Evolutionary conservation across 2,329 filamentous ascomycete genomes (phyloP), one percentile per base, ranked within the genome.

Genomic region (Epichloe bromicola): DNA sequence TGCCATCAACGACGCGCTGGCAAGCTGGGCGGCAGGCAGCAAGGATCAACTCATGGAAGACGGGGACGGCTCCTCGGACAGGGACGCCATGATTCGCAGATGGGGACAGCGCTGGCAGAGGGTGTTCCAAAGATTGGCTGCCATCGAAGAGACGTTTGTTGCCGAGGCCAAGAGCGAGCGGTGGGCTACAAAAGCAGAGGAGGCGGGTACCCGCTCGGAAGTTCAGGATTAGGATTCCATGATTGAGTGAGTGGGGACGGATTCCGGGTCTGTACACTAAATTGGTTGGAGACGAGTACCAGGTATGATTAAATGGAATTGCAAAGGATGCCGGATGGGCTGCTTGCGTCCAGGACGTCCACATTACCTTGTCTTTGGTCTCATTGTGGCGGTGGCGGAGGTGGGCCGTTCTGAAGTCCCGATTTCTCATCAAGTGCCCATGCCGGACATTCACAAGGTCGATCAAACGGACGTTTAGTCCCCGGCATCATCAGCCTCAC

Each of bases 61-160:
- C 12, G 80, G 74, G 36, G 80, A 84, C 53, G 80, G 75, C 14
- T 74, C 69, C 59, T 70, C 70, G 33, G 76, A 75, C 37, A 74
- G 79, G 34, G 79, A 84, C 57, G 76, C 76, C 53, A 72, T 90
- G 56, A 77, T 95, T 52, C 77, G 78, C 55, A 76, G 79, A 48
- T 97, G 93, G 93, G 90, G 85, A 1, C 78, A 80, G 62, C 79
- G 89, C 46, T 98, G 93, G 93, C 71, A 88, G 55, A 78, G 88
- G 34, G 88, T 93, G 1, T 96, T 95, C 66, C 74, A 82, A 60
- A 76, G 93, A 42, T 85, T 88, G 67, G 79, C 80, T 14, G 87
- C 86, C 3, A 87, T 97, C 14, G 90, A 97, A 70, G 89, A 96
- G 68, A 78, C 85, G 0, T 80, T 78, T 61, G 61, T 74, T 8